phyloP scores from a whole-genome alignment of 345 rosid species.

The Triadica sebifera region DNA sequence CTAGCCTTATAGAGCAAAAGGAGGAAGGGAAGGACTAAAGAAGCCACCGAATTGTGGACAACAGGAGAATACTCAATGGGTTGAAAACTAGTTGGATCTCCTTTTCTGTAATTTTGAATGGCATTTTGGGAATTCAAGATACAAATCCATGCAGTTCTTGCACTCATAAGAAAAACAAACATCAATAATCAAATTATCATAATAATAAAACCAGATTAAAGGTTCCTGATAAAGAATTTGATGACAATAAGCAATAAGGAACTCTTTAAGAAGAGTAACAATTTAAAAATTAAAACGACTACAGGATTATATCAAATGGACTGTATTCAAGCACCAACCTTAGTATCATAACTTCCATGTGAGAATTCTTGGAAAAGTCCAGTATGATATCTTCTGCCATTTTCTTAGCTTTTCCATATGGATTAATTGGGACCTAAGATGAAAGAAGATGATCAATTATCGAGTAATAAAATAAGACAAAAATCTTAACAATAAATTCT shows the following conservation, averaged over 20 bases:
- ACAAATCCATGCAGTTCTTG: background rate
- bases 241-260: background rate
- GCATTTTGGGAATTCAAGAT: background rate
- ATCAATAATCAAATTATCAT: background rate
- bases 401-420: slow-evolving; percentile 97
- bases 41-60: background rate
- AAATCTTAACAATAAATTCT: background rate
- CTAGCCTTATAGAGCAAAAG: background rate
- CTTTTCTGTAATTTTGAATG: background rate
- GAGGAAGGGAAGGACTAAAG: no score
- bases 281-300: background rate
- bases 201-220: background rate
- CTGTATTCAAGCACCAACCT: slow-evolving; percentile 44
- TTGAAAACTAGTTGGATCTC: background rate
- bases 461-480: background rate
- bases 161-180: background rate
- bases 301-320: background rate
- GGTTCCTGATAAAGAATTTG: background rate
- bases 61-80: background rate
- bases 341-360: slow-evolving; percentile 92
- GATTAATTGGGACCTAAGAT: slow-evolving; percentile 79
- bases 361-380: slow-evolving; percentile 81
- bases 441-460: slow-evolving; percentile 7
- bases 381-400: slow-evolving; percentile 97
- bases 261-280: background rate